Conservation (phyloP, 1,139 yeast species). For the Waltiozyma sp. region DNA sequence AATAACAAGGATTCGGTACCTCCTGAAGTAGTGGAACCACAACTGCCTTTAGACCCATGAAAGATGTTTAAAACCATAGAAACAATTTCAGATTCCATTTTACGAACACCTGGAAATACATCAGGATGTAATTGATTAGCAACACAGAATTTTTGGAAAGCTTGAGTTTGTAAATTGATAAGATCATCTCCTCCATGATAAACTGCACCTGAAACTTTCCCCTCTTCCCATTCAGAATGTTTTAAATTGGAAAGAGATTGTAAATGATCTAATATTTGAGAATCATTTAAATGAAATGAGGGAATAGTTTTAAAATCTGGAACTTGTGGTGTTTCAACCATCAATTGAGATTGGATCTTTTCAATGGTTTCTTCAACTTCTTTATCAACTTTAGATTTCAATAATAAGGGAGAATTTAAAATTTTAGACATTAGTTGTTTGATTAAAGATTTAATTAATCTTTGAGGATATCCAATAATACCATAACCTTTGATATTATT, state of each 20-base stretch:
- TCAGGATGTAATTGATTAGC: constrained; percentile 96
- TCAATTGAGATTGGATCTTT: constrained; percentile 42
- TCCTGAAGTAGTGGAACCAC: constrained; percentile 94
- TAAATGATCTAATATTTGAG: constrained; percentile 35
- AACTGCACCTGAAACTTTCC: constrained; percentile 89
- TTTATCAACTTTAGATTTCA: constrained; percentile 39
- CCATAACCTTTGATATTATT: constrained; percentile 10
- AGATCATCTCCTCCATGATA: constrained; percentile 86
- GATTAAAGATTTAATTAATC: constrained; percentile 1
- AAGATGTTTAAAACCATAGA: constrained; percentile 77
- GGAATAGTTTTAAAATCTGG: constrained; percentile 46
- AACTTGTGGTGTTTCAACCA: constrained; percentile 38
- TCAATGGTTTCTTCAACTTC: constrained; percentile 42
- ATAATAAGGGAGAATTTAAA: constrained; percentile 41
- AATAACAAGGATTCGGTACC: constrained; percentile 88
- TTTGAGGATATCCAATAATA: constrained; percentile 4
- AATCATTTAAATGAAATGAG: constrained; percentile 37
- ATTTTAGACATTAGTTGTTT: constrained; percentile 23
- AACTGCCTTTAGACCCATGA: constrained; percentile 58
- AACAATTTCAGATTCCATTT: constrained; percentile 94
- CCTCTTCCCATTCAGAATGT: constrained; percentile 73
- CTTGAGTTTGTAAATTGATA: constrained; percentile 59
- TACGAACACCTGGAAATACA: constrained; percentile 91
- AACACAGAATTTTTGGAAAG: constrained; percentile 67
- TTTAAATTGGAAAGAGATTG: constrained; percentile 37